These are phyloP conservation scores for Cladophialophora carrionii DNA, from an alignment of 2,329 filamentous ascomycete species.

Conservation along the genomic window DNA sequence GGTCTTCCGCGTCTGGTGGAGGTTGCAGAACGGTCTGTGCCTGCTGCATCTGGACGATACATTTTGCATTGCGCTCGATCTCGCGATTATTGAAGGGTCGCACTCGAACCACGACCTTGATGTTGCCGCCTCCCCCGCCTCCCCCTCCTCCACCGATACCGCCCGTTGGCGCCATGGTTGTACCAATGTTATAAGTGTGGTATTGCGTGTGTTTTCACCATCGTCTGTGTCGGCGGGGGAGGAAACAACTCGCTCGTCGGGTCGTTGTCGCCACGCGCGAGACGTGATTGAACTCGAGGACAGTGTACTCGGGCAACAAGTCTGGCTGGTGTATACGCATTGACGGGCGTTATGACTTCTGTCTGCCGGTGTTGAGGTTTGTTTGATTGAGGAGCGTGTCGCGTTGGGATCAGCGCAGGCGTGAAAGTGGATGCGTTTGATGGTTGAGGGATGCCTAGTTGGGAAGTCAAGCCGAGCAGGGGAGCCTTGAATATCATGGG, in stretches of 20 bases:
- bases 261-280: background rate
- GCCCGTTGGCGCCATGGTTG: conserved; percentile 63
- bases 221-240: conserved; percentile 24
- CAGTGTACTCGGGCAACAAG: background rate
- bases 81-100: conserved; percentile 97
- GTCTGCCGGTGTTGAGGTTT: background rate
- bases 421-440: conserved; percentile 9
- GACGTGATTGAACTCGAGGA: background rate
- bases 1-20: conserved; percentile 64
- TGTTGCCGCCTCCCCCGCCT: conserved; percentile 72
- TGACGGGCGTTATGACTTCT: background rate
- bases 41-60: conserved; percentile 95
- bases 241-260: background rate
- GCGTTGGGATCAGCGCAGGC: conserved; percentile 21
- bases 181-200: conserved; percentile 24
- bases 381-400: conserved; percentile 19
- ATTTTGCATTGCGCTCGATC: conserved; percentile 88
- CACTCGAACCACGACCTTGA: conserved; percentile 98
- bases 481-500: conserved; percentile 14
- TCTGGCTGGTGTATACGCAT: background rate
- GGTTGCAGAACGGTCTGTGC: conserved; percentile 84
- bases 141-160: conserved; percentile 24
- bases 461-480: conserved; percentile 11
- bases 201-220: conserved; percentile 3
- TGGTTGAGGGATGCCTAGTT: background rate